These are phyloP conservation scores for Aureobasidium sp. DNA, from an alignment of 2,329 filamentous ascomycete species.

Conservation along the genomic window DNA sequence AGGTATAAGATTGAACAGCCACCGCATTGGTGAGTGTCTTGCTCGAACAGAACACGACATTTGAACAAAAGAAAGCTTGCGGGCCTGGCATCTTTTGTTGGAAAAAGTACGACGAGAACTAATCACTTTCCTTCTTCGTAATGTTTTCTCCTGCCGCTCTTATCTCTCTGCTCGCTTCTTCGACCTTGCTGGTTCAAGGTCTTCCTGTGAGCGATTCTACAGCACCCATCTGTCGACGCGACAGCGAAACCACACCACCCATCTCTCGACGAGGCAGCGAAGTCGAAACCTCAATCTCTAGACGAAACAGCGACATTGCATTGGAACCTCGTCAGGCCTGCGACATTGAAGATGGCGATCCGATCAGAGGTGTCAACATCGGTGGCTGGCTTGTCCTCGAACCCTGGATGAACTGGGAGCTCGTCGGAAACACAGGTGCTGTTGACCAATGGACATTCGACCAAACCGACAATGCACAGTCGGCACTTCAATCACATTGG, in stretches of 20 bases:
- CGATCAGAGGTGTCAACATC: constrained; percentile 43
- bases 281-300: not conserved
- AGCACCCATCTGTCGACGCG: not conserved
- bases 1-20: constrained; percentile 1
- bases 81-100: not conserved
- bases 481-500: constrained; percentile 29
- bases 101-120: not conserved
- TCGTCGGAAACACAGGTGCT: constrained; percentile 23
- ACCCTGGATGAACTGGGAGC: constrained; percentile 26
- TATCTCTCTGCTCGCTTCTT: not conserved
- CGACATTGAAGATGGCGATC: constrained; percentile 33
- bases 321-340: constrained; percentile 12
- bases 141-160: constrained; percentile 3
- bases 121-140: not conserved
- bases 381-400: constrained; percentile 45
- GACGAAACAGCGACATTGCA: not conserved
- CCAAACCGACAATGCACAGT: constrained; percentile 20
- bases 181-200: constrained; percentile 13
- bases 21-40: not conserved
- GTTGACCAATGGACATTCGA: constrained; percentile 35
- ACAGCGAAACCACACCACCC: not conserved
- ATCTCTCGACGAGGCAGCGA: not conserved
- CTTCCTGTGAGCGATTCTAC: not conserved
- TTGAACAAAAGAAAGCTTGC: constrained; percentile 1
- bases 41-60: not conserved